Base-by-base conservation (phyloP, 148 eudicot species). In the Fagopyrum tataricum region DNA sequence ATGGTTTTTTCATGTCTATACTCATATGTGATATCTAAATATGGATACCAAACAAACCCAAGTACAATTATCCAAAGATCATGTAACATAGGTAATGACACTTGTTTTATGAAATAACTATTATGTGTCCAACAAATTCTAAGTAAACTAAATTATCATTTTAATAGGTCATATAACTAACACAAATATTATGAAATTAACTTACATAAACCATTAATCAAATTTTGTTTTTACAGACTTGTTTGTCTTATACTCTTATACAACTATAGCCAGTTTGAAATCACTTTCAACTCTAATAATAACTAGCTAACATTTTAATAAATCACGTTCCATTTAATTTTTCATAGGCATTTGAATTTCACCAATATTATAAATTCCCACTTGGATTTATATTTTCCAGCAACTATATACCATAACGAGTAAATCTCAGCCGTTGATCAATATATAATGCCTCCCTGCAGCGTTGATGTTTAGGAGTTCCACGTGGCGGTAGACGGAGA, bases 401-500 rank as follows among this genome's bases (percentile, higher is more conserved):
- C 11, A 46, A 8, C 10, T 44, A 44, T 44, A 51, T 10, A 10
- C 4, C 4, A 61, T 61, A 13, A 3, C 41, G 40, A 13, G 13
- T 46, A 8, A 46, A 46, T 9, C 40, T 17, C 20, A 64, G 69
- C 69, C 44, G 44, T 61, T 64, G 69, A 37, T 15, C 69, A 64
- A 5, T 11, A 10, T 24, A 59, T 6, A 0, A 11, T 1, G 7
- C 21, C 20, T 31, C 21, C 58, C 58, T n/a, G 58, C 0, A 0
- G 2, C 31, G 37, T 31, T 31, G 37, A 31, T 31, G 1, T 31
- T 26, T 56, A 56, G 26, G 69, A 64, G 69, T 64, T 64, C 69
- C 69, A 64, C 69, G 69, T 64, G 44, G 69, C 69, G 20, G 69
- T 64, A 6, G 69, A 64, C 4, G 69, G 69, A 64, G 69, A 64